Evolutionary conservation across 371 early-diverging fungal genomes (phyloP).

Genomic region (Mortierella sp.): DNA sequence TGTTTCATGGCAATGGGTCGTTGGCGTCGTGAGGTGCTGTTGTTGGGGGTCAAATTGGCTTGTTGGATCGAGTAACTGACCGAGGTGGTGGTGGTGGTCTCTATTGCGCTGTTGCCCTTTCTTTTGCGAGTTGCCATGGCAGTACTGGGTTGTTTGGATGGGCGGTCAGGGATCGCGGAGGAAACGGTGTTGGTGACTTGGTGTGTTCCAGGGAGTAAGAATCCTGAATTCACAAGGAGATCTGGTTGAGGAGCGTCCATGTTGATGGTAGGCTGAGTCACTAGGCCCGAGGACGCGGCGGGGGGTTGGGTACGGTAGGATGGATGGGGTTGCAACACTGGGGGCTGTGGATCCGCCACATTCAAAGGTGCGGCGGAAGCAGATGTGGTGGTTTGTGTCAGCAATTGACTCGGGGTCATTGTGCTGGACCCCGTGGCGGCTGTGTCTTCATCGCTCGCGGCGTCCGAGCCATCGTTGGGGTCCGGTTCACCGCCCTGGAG

Average conservation of each 20-base stretch:
- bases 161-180: too few relatives aligned
- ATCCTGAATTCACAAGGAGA: conserved; percentile 15
- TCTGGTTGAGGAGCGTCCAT: conserved; percentile 15
- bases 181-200: neutral
- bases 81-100: neutral
- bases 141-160: conserved; percentile 1
- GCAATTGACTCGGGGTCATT: conserved; percentile 14
- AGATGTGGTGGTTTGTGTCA: neutral
- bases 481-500: conserved; percentile 2
- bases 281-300: conserved; percentile 1
- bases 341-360: conserved; percentile 7
- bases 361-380: neutral
- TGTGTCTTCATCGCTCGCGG: neutral
- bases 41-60: neutral
- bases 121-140: neutral
- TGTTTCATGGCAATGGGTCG: conserved; percentile 1
- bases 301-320: conserved; percentile 1
- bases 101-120: neutral
- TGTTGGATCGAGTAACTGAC: neutral
- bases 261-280: conserved; percentile 10
- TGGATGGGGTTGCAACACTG: conserved; percentile 10
- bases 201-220: neutral
- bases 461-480: neutral
- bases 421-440: neutral
- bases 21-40: conserved; percentile 4